Evolutionary conservation across 1,139 yeast genomes (phyloP), one percentile per base, ranked within the genome.

Genomic region (Candida sp.): DNA sequence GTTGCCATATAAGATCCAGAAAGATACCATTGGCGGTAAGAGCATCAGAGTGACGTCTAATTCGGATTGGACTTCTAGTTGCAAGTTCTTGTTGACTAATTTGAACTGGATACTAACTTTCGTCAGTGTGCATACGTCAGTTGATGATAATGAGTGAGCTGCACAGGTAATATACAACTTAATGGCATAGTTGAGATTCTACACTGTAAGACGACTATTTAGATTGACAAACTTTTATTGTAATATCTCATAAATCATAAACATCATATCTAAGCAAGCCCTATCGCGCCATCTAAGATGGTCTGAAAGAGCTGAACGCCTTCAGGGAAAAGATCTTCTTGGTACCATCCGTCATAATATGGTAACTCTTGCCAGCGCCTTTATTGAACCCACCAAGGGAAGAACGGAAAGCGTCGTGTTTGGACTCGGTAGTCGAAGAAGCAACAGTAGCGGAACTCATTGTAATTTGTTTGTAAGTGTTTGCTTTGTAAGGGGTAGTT

Each of bases 1-100:
- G 49, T 68, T 91, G 27, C 98, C 98, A 0, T 92, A 90, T 61
- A 62, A 75, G 23, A 79, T 61, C 64, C 83, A 70, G 61, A 59
- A 60, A 27, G 97, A 89, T 57, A 78, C 80, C 49, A 88, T 94
- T 46, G 97, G 96, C 1, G 93, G 90, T 0, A 81, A 84, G 53
- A 84, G 91, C 52, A 88, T 94, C 12, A 74, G 87, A 49, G 80
- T 91, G 2, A 84, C 91, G 2, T 81, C 90, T 8, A 88, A 87
- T 62, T 83, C 85, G 42, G 91, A 88, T 55, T 94, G 99, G 99
- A 91, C 98, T 0, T 83, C 85, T 34, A 93, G 97, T 1, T 93
- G 97, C 69, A 88, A 89, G 62, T 88, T 85, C 61, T 74, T 93
- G 17, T 72, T 94, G 47, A 90, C 96, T 1, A 84, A 93, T 60